phyloP scores from a whole-genome alignment of 2,329 filamentous ascomycete genomes.

The Diatrype stigma region DNA sequence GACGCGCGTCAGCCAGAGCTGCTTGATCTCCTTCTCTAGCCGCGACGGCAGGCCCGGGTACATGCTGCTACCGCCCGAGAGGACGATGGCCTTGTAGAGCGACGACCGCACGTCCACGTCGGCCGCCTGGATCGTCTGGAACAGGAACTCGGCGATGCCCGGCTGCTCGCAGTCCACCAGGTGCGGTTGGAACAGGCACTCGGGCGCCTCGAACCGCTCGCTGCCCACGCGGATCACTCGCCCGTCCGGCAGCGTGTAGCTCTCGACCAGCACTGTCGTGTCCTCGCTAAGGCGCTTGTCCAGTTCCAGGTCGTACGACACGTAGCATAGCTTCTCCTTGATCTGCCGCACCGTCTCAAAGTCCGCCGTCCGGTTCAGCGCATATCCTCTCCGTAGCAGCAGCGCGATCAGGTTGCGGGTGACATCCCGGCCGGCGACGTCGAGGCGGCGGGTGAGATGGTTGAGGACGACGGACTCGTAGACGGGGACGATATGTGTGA shows the following conservation, averaged over 20 bases:
- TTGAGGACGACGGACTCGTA: constrained; percentile 98
- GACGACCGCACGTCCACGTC: constrained; percentile 93
- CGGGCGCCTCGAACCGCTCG: constrained; percentile 95
- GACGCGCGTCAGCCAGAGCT: constrained; percentile 93
- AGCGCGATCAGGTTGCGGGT: constrained; percentile 98
- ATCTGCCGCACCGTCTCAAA: constrained; percentile 99
- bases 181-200: constrained; percentile 98
- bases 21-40: constrained; percentile 97
- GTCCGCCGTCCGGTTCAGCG: constrained; percentile 95
- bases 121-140: constrained; percentile 96
- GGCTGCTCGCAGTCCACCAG: constrained; percentile 96
- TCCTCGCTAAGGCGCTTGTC: constrained; percentile 96
- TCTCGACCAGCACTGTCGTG: constrained; percentile 94
- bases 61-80: constrained; percentile 98
- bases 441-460: constrained; percentile 88
- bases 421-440: constrained; percentile 94
- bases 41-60: constrained; percentile 93
- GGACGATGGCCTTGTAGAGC: constrained; percentile 94
- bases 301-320: constrained; percentile 94
- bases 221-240: constrained; percentile 94
- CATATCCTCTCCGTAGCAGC: constrained; percentile 88
- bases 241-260: constrained; percentile 94
- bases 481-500: constrained; percentile 97
- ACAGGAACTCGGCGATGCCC: constrained; percentile 93
- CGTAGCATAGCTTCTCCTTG: constrained; percentile 99